Conservation (phyloP, 257 asterid species). For the Solanum boliviense region DNA sequence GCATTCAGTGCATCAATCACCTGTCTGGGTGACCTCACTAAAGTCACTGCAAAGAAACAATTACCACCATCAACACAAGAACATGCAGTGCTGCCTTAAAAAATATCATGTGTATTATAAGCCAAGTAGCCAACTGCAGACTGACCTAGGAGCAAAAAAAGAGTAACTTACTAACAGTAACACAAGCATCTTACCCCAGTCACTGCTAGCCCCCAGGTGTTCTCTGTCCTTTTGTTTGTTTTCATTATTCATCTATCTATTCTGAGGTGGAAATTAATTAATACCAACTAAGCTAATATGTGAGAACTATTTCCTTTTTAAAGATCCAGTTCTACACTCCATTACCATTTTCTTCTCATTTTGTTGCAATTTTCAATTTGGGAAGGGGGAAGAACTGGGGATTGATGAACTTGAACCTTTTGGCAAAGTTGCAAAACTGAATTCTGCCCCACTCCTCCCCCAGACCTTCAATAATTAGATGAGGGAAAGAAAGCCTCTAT, state of each 20-base stretch:
- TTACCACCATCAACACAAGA: background rate
- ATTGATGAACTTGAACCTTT: background rate
- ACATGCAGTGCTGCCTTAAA: background rate
- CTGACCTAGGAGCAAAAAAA: background rate
- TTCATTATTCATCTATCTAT: background rate
- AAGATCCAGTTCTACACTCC: background rate
- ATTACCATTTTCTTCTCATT: background rate
- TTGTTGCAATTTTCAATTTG: background rate
- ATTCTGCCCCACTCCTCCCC: background rate
- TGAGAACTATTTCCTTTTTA: background rate
- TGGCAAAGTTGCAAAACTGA: background rate
- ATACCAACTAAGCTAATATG: background rate
- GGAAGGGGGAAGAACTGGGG: background rate
- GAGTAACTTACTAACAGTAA: background rate
- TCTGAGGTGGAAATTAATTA: background rate
- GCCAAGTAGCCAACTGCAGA: background rate
- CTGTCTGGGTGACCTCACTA: constrained; percentile 85
- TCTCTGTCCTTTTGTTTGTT: background rate
- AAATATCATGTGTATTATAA: background rate
- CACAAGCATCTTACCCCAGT: background rate
- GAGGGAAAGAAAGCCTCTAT: background rate
- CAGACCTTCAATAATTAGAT: background rate
- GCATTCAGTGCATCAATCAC: constrained; percentile 90
- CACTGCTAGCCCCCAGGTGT: background rate
- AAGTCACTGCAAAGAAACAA: constrained; percentile 47